These are phyloP conservation scores for Talaromyces sp. DNA, from an alignment of 2,329 filamentous ascomycete species.

Conservation along the genomic window DNA sequence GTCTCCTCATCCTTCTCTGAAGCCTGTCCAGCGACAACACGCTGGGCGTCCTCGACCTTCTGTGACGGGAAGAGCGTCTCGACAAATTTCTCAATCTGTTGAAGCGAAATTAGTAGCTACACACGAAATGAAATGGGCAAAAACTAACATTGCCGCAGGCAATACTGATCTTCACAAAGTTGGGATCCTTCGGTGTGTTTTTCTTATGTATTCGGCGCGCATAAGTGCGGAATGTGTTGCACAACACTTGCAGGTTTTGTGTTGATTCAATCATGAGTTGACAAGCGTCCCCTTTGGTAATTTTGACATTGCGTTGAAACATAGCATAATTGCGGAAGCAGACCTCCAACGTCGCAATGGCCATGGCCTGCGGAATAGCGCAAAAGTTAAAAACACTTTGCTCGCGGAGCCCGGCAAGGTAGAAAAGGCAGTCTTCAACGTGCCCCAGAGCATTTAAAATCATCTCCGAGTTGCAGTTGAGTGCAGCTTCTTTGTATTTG, in stretches of 20 bases:
- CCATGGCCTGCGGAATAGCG: conserved; percentile 94
- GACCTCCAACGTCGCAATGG: conserved; percentile 86
- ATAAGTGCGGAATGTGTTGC: conserved; percentile 74
- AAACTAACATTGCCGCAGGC: conserved; percentile 71
- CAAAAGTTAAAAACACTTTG: conserved; percentile 99
- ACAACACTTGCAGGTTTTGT: conserved; percentile 77
- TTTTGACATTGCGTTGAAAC: conserved; percentile 86
- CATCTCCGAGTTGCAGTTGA: conserved; percentile 90
- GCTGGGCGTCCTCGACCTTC: conserved; percentile 54
- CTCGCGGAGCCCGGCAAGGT: conserved; percentile 88
- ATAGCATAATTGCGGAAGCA: conserved; percentile 88
- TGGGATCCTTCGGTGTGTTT: conserved; percentile 89
- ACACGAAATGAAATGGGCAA: neutral
- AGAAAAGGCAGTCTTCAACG: conserved; percentile 91
- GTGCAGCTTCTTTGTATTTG: conserved; percentile 67
- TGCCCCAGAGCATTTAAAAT: conserved; percentile 82
- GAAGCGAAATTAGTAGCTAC: neutral
- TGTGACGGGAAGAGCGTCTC: conserved; percentile 87
- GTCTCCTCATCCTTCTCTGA: conserved; percentile 54
- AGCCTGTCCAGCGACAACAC: conserved; percentile 45
- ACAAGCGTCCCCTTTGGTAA: conserved; percentile 91
- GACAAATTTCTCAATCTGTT: conserved; percentile 90
- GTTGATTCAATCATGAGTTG: conserved; percentile 87
- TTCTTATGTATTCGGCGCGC: conserved; percentile 79
- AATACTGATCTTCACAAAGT: conserved; percentile 85